Percentiles rank a stretch among this genome's conserved stretches.
These are phyloP conservation scores for Tolypocladium sp. DNA, from an alignment of 2,329 filamentous ascomycete species.

Conservation along the genomic window DNA sequence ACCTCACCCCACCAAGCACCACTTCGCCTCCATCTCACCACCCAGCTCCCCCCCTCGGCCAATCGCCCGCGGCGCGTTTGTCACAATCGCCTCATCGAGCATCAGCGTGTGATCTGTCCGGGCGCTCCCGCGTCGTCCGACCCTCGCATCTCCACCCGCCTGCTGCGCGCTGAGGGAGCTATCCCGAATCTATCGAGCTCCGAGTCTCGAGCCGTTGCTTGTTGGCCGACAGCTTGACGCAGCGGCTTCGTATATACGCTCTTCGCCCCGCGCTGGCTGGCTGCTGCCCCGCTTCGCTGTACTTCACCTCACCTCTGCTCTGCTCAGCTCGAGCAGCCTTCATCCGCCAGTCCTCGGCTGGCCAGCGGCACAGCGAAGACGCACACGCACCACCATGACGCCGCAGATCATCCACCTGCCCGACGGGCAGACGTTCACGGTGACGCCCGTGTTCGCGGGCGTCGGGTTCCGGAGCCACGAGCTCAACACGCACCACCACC, in stretches of 20 bases:
- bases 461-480: constrained; percentile 82
- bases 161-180: not conserved
- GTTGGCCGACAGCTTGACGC: not conserved
- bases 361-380: not conserved
- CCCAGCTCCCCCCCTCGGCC: not conserved
- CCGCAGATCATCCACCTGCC: constrained; percentile 59
- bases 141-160: too few relatives aligned
- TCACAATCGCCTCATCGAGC: not conserved
- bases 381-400: constrained; percentile 18
- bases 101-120: not conserved
- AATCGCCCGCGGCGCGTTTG: not conserved
- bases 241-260: not conserved
- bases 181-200: not conserved
- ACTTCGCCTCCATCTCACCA: not conserved
- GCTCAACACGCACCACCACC: constrained; percentile 55
- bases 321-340: not conserved
- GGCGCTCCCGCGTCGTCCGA: not conserved
- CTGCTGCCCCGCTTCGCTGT: not conserved
- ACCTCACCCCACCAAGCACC: not conserved
- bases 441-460: constrained; percentile 83
- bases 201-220: not conserved
- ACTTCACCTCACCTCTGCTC: not conserved
- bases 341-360: not conserved
- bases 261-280: not conserved
- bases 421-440: constrained; percentile 76